phyloP scores from a whole-genome alignment of 1,284 basidiomycete species.

The Ceratobasidium sp. region DNA sequence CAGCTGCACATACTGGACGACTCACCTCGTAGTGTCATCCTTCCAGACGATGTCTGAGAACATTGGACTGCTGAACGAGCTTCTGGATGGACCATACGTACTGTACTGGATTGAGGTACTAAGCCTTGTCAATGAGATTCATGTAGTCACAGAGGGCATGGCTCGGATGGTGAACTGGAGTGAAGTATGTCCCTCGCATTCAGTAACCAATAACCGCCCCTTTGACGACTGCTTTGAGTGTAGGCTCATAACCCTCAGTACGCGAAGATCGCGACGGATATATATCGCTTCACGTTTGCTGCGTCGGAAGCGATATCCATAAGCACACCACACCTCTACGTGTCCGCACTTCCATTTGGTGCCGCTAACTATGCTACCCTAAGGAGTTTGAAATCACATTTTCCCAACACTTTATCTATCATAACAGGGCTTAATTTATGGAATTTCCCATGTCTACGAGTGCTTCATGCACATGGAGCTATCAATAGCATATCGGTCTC shows the following conservation, averaged over 20 bases:
- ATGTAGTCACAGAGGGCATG: neutral
- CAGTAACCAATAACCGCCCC: no score
- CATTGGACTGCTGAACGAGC: neutral
- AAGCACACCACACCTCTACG: conserved; percentile 23
- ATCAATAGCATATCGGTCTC: conserved; percentile 40
- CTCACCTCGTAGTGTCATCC: conserved; percentile 12
- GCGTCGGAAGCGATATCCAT: neutral
- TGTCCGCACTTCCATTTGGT: conserved; percentile 15
- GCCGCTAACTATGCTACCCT: neutral
- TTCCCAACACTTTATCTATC: neutral
- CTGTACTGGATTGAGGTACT: conserved; percentile 43
- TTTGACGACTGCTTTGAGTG: neutral
- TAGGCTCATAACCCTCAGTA: neutral
- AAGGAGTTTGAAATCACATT: neutral
- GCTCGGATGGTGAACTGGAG: neutral
- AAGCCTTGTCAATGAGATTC: conserved; percentile 6
- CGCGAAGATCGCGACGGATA: neutral
- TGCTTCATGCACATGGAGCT: neutral
- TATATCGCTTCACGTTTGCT: neutral
- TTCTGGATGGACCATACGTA: neutral
- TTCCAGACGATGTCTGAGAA: neutral
- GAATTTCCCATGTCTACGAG: neutral
- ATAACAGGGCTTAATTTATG: neutral
- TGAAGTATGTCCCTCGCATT: neutral
- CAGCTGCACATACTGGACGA: conserved; percentile 14